phyloP scores from a whole-genome alignment of 1,284 basidiomycete species.

The Earliella scabrosa region DNA sequence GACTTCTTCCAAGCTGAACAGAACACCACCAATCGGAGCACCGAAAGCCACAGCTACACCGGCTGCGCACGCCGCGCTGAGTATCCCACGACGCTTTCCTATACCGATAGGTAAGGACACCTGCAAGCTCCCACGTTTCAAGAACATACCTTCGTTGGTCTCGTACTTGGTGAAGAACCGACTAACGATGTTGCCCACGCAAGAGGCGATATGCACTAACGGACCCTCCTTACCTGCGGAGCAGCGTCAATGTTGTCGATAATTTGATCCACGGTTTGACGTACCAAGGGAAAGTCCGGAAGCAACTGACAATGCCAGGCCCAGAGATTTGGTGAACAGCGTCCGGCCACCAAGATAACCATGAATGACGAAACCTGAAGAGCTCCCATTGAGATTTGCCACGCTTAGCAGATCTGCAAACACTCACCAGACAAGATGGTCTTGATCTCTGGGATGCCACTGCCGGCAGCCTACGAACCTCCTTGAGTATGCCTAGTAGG shows the following conservation, averaged over 20 bases:
- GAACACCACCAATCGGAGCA: slow-evolving; percentile 90
- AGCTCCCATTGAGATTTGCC: not conserved
- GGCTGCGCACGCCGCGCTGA: slow-evolving; percentile 91
- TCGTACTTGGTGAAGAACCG: slow-evolving; percentile 89
- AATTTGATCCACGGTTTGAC: too few relatives aligned
- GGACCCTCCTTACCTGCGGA: slow-evolving; percentile 86
- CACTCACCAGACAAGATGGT: slow-evolving; percentile 85
- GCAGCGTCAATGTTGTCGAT: too few relatives aligned
- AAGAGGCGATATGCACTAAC: slow-evolving; percentile 95
- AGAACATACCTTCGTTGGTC: slow-evolving; percentile 81
- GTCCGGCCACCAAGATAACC: slow-evolving; percentile 94
- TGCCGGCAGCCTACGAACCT: slow-evolving; percentile 79
- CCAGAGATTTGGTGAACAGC: slow-evolving; percentile 90
- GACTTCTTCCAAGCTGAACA: slow-evolving; percentile 94
- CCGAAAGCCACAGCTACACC: slow-evolving; percentile 93
- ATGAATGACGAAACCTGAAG: slow-evolving; percentile 93
- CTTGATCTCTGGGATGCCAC: slow-evolving; percentile 97
- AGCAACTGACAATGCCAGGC: slow-evolving; percentile 89
- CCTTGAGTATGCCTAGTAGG: not conserved
- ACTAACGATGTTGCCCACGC: slow-evolving; percentile 94
- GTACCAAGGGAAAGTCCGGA: slow-evolving; percentile 86
- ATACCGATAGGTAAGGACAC: slow-evolving; percentile 8
- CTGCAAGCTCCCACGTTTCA: not conserved
- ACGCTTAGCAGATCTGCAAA: not conserved
- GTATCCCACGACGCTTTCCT: slow-evolving; percentile 90